Evolutionary conservation across 805 yeast species (phyloP).

Genomic region (Schizosaccharomyces lindneri): DNA sequence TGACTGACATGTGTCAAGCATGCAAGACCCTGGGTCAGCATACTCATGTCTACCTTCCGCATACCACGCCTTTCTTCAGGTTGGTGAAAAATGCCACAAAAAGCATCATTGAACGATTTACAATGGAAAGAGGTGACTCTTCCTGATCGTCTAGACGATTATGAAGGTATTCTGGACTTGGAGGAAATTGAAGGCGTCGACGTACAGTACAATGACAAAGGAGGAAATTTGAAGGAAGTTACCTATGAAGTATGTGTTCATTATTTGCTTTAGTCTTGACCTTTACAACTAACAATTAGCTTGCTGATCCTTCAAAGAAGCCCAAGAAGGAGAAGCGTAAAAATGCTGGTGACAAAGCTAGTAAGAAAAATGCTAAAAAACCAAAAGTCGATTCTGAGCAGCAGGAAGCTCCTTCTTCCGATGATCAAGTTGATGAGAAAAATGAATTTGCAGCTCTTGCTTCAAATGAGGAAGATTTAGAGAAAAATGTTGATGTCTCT

Average conservation of each 20-base stretch:
- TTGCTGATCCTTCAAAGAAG: constrained; percentile 3
- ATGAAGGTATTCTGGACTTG: constrained; percentile 73
- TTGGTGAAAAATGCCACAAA: neutral
- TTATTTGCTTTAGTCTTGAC: neutral
- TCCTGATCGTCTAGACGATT: constrained; percentile 65
- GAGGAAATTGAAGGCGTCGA: constrained; percentile 89
- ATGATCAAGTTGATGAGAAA: constrained; percentile 2
- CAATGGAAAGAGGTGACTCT: constrained; percentile 62
- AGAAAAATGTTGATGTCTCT: constrained; percentile 12
- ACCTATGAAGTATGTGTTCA: constrained; percentile 5
- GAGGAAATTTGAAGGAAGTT: constrained; percentile 11
- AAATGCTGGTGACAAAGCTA: neutral
- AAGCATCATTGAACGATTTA: constrained; percentile 10
- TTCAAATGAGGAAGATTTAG: constrained; percentile 6
- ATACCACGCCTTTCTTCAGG: neutral
- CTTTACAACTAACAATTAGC: neutral
- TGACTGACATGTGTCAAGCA: neutral
- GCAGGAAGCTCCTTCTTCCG: constrained; percentile 7
- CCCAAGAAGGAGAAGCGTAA: constrained; percentile 5
- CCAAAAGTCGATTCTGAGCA: neutral
- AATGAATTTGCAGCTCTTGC: constrained; percentile 6
- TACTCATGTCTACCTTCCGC: neutral
- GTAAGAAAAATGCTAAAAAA: constrained; percentile 2
- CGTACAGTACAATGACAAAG: constrained; percentile 48
- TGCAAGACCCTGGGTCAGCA: neutral